These are phyloP conservation scores for Capronia americana DNA, from an alignment of 2,329 filamentous ascomycete species.

Conservation along the genomic window DNA sequence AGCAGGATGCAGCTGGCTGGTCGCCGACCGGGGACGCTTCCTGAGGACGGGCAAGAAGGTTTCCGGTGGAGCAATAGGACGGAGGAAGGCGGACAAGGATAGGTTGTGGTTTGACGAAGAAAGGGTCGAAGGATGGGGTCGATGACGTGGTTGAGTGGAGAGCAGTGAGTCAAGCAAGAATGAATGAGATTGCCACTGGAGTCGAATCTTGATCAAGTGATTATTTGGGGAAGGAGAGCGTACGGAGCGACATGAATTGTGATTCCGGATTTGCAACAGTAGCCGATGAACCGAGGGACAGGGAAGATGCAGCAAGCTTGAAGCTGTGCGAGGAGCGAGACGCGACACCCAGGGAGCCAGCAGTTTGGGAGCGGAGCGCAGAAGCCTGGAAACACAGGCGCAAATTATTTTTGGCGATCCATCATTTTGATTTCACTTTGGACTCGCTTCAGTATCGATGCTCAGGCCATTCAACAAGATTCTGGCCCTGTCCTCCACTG, in stretches of 20 bases:
- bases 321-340: background rate
- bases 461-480: background rate
- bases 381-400: constrained; percentile 13
- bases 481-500: background rate
- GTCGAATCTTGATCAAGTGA: constrained; percentile 1
- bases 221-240: constrained; percentile 1
- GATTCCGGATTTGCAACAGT: constrained; percentile 3
- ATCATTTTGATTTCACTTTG: background rate
- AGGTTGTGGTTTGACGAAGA: constrained; percentile 10
- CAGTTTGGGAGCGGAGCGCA: constrained; percentile 7
- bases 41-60: constrained; percentile 10
- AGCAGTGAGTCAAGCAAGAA: constrained; percentile 19
- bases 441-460: constrained; percentile 2
- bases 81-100: constrained; percentile 17
- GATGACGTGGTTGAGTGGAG: constrained; percentile 30
- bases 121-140: constrained; percentile 27
- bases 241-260: background rate
- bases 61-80: constrained; percentile 15
- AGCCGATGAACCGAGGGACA: constrained; percentile 10
- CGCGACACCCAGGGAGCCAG: constrained; percentile 3
- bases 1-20: constrained; percentile 18
- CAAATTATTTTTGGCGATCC: constrained; percentile 11
- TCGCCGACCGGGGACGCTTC: constrained; percentile 22
- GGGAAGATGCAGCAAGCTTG: constrained; percentile 16
- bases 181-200: constrained; percentile 2